phyloP scores from a whole-genome alignment of 2,329 filamentous ascomycete species.

The Aspergillus viridinutans region DNA sequence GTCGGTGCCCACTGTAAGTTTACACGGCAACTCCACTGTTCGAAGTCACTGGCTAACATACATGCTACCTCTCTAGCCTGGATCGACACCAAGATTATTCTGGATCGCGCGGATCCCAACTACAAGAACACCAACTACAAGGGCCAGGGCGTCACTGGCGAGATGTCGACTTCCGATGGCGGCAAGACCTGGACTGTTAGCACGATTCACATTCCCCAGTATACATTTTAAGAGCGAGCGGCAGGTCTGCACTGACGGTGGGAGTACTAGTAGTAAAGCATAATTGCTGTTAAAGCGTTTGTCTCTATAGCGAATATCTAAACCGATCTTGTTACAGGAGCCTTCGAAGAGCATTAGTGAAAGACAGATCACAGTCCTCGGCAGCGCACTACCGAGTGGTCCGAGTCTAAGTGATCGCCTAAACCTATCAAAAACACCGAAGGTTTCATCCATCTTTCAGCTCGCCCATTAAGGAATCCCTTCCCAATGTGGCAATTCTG shows the following conservation, averaged over 20 bases:
- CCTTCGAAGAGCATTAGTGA: too few relatives aligned
- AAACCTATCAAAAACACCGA: too few relatives aligned
- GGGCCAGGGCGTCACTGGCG: constrained; percentile 38
- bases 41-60: background rate
- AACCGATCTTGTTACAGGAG: too few relatives aligned
- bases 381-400: too few relatives aligned
- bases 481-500: too few relatives aligned
- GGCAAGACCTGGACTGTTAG: constrained; percentile 44
- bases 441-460: too few relatives aligned
- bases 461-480: too few relatives aligned
- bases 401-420: too few relatives aligned
- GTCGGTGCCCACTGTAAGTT: constrained; percentile 36
- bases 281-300: background rate
- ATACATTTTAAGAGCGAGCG: constrained; percentile 8
- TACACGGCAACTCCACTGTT: accelerated
- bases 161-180: constrained; percentile 38
- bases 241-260: too few relatives aligned
- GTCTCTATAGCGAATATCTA: too few relatives aligned
- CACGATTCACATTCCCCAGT: constrained; percentile 34
- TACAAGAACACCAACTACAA: constrained; percentile 37
- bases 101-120: constrained; percentile 19
- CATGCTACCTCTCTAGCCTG: constrained; percentile 24
- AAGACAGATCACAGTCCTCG: too few relatives aligned
- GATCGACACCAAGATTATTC: constrained; percentile 41
- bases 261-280: background rate